Base-by-base conservation (phyloP, 2,329 filamentous ascomycete genomes). In the Aspergillus intermedius region DNA sequence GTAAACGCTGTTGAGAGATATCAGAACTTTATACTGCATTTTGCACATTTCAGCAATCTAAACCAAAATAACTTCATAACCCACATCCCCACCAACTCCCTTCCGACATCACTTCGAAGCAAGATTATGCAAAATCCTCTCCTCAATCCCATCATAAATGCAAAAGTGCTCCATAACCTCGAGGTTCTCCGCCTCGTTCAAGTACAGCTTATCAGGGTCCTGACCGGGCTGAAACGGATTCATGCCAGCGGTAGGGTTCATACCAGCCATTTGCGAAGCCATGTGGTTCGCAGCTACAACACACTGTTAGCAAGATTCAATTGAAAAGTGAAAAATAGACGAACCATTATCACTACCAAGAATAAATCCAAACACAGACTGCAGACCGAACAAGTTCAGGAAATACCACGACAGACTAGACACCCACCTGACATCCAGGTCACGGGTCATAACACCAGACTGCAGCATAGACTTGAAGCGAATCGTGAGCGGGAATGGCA, bases 401-500 rank as follows among this genome's bases (percentile, higher is more conserved):
- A 98, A 97, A 75, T 98, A 98, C 91, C 93, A 98, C 51, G 90
- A 95, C 69, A 98, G 84, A 71, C 90, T 95, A 1, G 91, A 96
- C 73, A 98, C 95, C 93, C 93, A 98, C 71, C 91, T 82, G 9
- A 95, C 93, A 65, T 98, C 94, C 74, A 98, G 84, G 67, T 98
- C 93, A 63, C 85, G 86, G 22, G 94, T 98, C 55, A 90, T 90
- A 41, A 98, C 91, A 61, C 93, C 93, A 39, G 91, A 91, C 74
- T 98, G 93, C 46, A 98, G 79, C 93, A 98, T 98, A 59, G 89
- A 93, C 79, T 98, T 98, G 80, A 98, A 98, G 69, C 95, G 94
- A 70, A 96, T 91, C 28, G 93, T 98, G 57, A 98, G 80, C 3
- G 94, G 93, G 70, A 98, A 98, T 0, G 93, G 93, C 22, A 98